Percentiles rank a stretch among this genome's conserved stretches.
Evolutionary conservation across 148 eudicot species (phyloP).

Genomic region (Pharnaceum exiguum): DNA sequence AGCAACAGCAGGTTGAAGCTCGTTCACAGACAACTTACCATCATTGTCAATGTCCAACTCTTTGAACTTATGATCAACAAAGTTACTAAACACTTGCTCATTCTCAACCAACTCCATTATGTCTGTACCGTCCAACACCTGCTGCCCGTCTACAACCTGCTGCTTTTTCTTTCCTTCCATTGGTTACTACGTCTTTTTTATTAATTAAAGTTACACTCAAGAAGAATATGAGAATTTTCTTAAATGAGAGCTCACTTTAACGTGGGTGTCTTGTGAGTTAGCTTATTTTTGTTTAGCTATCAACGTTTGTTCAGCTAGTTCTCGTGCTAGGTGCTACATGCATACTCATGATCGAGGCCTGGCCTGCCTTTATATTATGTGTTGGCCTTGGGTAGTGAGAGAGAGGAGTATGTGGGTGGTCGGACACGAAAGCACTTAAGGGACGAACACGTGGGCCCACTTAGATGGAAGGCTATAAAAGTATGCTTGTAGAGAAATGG

Average conservation of each 20-base stretch:
- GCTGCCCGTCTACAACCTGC: conserved; percentile 3
- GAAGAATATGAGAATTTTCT: too few species aligned
- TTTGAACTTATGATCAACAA: conserved; percentile 67
- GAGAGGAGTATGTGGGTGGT: conserved; percentile 2
- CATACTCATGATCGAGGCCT: too few species aligned
- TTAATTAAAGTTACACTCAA: not conserved
- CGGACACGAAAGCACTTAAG: conserved; percentile 19
- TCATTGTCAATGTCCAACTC: conserved; percentile 61
- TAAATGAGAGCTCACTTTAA: not conserved
- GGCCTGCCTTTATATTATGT: not conserved
- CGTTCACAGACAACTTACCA: conserved; percentile 70
- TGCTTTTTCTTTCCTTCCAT: conserved; percentile 21
- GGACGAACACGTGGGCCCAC: conserved; percentile 15
- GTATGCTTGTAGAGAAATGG: too few species aligned
- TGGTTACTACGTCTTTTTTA: not conserved
- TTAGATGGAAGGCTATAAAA: not conserved
- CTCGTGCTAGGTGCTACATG: too few species aligned
- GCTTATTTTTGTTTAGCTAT: not conserved
- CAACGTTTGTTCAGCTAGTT: conserved; percentile 9
- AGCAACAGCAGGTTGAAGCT: conserved; percentile 76
- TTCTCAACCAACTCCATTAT: conserved; percentile 87
- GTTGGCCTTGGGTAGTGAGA: too few species aligned
- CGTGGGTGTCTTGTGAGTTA: conserved; percentile 18
- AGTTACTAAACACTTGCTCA: conserved; percentile 36
- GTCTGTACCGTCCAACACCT: conserved; percentile 75